Evolutionary conservation across 371 early-diverging fungal genomes (phyloP).

Genomic region (Parasitella parasitica): DNA sequence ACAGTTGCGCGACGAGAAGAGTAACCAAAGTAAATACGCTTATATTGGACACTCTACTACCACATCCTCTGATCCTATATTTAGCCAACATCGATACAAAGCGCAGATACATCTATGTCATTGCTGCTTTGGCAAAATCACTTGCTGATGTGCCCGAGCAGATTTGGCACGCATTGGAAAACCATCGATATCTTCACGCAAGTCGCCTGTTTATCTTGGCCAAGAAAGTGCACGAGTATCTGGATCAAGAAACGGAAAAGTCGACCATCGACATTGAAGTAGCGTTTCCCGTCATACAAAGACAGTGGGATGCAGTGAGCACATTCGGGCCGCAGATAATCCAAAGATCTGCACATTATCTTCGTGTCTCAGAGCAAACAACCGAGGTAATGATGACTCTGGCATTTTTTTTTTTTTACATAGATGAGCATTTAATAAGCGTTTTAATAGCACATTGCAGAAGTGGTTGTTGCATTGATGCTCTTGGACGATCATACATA

Average conservation of each 20-base stretch:
- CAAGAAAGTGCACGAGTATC: slow-evolving; percentile 61
- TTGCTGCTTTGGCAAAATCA: slow-evolving; percentile 81
- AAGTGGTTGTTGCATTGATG: slow-evolving; percentile 63
- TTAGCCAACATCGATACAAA: slow-evolving; percentile 47
- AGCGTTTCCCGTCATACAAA: slow-evolving; percentile 78
- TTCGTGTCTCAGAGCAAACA: slow-evolving; percentile 45
- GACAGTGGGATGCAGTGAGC: slow-evolving; percentile 86
- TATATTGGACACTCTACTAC: no score
- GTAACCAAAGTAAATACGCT: slow-evolving; percentile 2
- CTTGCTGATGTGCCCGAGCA: slow-evolving; percentile 87
- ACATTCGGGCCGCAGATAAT: slow-evolving; percentile 74
- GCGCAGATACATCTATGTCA: slow-evolving; percentile 59
- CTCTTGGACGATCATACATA: slow-evolving; percentile 55
- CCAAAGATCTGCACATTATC: slow-evolving; percentile 54
- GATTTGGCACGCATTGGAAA: slow-evolving; percentile 82
- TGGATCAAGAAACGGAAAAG: slow-evolving; percentile 48
- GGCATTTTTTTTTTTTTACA: no score
- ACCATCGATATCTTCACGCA: slow-evolving; percentile 68
- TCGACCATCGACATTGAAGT: slow-evolving; percentile 41
- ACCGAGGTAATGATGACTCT: slow-evolving; percentile 46
- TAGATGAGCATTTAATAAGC: no score
- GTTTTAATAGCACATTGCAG: slow-evolving; percentile 53
- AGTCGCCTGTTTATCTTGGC: slow-evolving; percentile 70
- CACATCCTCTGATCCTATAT: not conserved
- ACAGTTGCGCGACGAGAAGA: slow-evolving; percentile 12